Evolutionary conservation across 305 asterid genomes (phyloP).

Genomic region (Solanum hybrid): DNA sequence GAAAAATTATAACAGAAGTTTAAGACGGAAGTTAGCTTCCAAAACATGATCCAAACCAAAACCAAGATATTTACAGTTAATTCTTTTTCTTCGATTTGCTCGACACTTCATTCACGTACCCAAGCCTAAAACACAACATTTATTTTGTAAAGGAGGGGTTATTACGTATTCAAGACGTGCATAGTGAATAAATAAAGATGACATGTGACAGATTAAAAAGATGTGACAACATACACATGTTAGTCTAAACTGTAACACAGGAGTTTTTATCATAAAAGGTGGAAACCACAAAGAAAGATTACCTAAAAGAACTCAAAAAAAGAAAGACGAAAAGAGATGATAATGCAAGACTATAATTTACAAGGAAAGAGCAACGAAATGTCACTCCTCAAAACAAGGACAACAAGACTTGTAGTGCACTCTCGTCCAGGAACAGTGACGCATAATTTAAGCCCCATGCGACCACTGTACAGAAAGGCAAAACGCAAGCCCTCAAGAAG

Average conservation of each 20-base stretch:
- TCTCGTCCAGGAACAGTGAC: neutral
- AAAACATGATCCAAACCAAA: neutral
- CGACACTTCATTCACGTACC: neutral
- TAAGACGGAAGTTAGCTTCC: neutral
- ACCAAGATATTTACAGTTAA: neutral
- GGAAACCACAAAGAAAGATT: neutral
- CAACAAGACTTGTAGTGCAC: neutral
- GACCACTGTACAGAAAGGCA: neutral
- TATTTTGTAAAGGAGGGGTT: neutral
- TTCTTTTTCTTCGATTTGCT: neutral
- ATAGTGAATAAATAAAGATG: neutral
- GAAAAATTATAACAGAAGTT: neutral
- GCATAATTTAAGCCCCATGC: neutral
- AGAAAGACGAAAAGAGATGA: neutral
- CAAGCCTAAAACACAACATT: neutral
- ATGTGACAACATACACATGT: neutral
- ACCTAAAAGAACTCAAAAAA: neutral
- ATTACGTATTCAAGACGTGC: neutral
- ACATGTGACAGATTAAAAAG: neutral
- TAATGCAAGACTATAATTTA: neutral
- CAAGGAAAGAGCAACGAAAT: neutral
- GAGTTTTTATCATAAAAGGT: neutral
- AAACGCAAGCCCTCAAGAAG: neutral
- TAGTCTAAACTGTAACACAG: neutral
- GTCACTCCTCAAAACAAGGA: neutral